These are phyloP conservation scores for Ustilago loliicola DNA, from an alignment of 1,284 basidiomycete species.

Conservation along the genomic window DNA sequence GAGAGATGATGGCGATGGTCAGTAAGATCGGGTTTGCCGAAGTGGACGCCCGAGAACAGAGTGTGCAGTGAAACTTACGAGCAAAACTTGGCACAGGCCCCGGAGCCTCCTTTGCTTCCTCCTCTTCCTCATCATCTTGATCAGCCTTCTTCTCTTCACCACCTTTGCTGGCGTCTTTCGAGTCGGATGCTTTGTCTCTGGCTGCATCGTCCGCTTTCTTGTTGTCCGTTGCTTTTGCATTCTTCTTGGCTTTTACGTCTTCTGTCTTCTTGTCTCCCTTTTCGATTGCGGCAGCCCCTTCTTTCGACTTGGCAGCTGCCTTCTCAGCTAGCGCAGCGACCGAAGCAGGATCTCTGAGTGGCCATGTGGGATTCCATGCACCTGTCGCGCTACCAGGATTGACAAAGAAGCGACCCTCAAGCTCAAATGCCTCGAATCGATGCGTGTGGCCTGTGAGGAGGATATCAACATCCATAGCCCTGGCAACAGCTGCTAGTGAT, in stretches of 20 bases:
- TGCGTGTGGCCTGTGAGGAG: slow-evolving; percentile 94
- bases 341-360: slow-evolving; percentile 37
- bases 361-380: slow-evolving; percentile 80
- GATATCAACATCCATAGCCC: slow-evolving; percentile 96
- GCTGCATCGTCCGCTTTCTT: slow-evolving; percentile 29
- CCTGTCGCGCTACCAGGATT: slow-evolving; percentile 96
- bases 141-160: slow-evolving; percentile 13
- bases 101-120: slow-evolving; percentile 49
- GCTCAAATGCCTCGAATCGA: slow-evolving; percentile 94
- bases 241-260: slow-evolving; percentile 29
- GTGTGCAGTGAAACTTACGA: slow-evolving; percentile 29
- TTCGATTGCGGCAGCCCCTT: slow-evolving; percentile 18
- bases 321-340: slow-evolving; percentile 25
- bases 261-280: slow-evolving; percentile 33
- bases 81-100: slow-evolving; percentile 62
- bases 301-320: slow-evolving; percentile 32
- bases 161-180: slow-evolving; percentile 27
- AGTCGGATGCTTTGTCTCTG: slow-evolving; percentile 32
- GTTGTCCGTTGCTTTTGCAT: slow-evolving; percentile 22
- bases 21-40: neutral
- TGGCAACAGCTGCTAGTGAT: slow-evolving; percentile 84
- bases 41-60: neutral
- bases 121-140: slow-evolving; percentile 20
- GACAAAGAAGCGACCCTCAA: slow-evolving; percentile 91
- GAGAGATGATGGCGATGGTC: neutral